phyloP scores from a whole-genome alignment of 306 rosid species.

The Corylus americana region DNA sequence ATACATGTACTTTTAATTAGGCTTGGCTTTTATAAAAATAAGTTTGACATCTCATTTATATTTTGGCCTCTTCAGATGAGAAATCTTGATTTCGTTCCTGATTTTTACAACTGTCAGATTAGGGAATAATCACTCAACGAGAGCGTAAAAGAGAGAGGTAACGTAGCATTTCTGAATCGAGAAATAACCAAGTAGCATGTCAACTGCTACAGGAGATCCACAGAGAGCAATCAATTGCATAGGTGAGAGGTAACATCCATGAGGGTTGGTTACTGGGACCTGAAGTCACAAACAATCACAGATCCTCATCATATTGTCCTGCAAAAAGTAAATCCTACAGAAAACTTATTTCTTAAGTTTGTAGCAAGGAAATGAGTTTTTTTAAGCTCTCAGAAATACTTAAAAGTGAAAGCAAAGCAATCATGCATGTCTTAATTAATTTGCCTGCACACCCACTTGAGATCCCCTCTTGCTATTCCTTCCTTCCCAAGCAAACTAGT shows the following conservation, averaged over 20 bases:
- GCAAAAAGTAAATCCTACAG: constrained; percentile 21
- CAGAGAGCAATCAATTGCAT: background rate
- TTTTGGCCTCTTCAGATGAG: too few relatives aligned
- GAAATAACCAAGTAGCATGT: background rate
- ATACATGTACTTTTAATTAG: too few relatives aligned
- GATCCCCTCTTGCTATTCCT: constrained; percentile 46
- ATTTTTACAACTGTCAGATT: too few relatives aligned
- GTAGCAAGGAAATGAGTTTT: constrained; percentile 27
- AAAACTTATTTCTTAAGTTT: constrained; percentile 32
- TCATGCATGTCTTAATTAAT: constrained; percentile 21
- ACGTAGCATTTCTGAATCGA: too few relatives aligned
- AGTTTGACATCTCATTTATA: too few relatives aligned
- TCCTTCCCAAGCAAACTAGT: constrained; percentile 63
- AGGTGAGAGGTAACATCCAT: constrained; percentile 45
- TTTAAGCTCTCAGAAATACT: constrained; percentile 16
- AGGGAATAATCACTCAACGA: too few relatives aligned
- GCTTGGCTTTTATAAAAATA: too few relatives aligned
- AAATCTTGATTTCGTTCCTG: too few relatives aligned
- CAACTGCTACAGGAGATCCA: background rate
- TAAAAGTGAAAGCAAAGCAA: constrained; percentile 45
- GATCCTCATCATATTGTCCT: constrained; percentile 17
- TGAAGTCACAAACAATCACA: constrained; percentile 20
- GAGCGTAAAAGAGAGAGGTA: background rate
- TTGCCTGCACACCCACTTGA: constrained; percentile 18
- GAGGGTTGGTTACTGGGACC: constrained; percentile 7